Evolutionary conservation across 495 filamentous ascomycete species (phyloP).

Genomic region (Xylaria venustula): DNA sequence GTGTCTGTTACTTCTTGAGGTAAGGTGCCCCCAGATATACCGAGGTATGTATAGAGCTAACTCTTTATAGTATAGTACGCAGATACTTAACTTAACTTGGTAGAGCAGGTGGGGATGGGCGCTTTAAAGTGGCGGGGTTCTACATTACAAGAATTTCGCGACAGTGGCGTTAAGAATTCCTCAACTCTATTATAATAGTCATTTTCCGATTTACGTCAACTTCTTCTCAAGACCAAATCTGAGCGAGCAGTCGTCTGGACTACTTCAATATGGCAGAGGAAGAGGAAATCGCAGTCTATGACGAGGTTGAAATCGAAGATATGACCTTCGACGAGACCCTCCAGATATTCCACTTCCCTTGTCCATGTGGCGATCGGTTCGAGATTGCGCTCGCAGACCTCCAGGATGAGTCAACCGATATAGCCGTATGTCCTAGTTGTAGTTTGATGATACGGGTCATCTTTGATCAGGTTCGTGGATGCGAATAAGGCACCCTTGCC

Average conservation of each 20-base stretch:
- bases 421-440: conserved; percentile 94
- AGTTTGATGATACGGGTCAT: conserved; percentile 95
- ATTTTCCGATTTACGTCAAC: background rate
- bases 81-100: too few species aligned
- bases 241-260: too few species aligned
- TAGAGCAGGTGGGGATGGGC: too few species aligned
- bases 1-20: too few species aligned
- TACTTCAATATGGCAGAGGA: conserved; percentile 66
- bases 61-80: too few species aligned
- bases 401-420: conserved; percentile 76
- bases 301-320: conserved; percentile 99
- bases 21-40: too few species aligned
- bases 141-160: conserved; percentile 7
- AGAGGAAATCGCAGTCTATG: conserved; percentile 75
- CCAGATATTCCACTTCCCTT: conserved; percentile 92
- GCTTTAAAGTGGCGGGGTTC: background rate
- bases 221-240: background rate
- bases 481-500: background rate
- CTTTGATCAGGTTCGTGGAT: conserved; percentile 71
- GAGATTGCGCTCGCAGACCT: conserved; percentile 86
- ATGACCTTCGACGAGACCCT: conserved; percentile 86
- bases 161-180: background rate
- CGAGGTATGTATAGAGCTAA: too few species aligned
- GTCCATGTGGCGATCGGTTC: conserved; percentile 96
- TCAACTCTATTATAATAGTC: background rate